Evolutionary conservation across 2,329 filamentous ascomycete species (phyloP).

Genomic region (Cephalotrichum gorgonifer): DNA sequence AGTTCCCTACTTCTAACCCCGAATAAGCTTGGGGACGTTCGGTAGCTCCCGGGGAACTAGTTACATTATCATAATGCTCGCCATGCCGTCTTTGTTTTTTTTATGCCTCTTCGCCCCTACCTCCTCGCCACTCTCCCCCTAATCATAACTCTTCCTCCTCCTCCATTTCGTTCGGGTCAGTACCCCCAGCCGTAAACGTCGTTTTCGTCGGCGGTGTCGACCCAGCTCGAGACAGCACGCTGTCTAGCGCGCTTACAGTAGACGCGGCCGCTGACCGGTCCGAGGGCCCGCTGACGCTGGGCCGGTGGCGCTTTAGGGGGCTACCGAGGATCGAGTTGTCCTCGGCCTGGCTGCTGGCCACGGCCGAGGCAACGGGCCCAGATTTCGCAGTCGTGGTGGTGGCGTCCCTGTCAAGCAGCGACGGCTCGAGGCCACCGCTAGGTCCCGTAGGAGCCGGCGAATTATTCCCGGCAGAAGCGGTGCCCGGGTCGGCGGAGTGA

Average conservation of each 20-base stretch:
- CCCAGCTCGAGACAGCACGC: not conserved
- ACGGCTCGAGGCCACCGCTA: conserved; percentile 35
- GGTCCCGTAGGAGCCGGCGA: conserved; percentile 22
- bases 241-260: not conserved
- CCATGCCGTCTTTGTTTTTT: too few species aligned
- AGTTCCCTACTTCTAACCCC: too few species aligned
- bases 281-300: conserved; percentile 28
- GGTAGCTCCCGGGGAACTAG: too few species aligned
- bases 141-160: conserved; percentile 1
- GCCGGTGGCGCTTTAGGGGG: conserved; percentile 66
- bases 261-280: not conserved
- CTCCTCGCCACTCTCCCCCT: not conserved
- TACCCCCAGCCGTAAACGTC: not conserved
- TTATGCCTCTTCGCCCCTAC: not conserved
- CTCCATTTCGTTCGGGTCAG: not conserved
- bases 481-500: conserved; percentile 62
- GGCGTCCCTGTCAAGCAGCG: conserved; percentile 7
- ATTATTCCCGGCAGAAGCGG: conserved; percentile 13
- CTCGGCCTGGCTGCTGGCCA: conserved; percentile 7
- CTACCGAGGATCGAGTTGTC: conserved; percentile 40
- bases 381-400: conserved; percentile 30
- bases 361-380: conserved; percentile 6
- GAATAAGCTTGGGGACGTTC: too few species aligned
- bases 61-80: too few species aligned
- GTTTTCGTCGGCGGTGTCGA: not conserved